Base-by-base conservation (phyloP, 306 rosid species). In the Gynostemma pentaphyllum region DNA sequence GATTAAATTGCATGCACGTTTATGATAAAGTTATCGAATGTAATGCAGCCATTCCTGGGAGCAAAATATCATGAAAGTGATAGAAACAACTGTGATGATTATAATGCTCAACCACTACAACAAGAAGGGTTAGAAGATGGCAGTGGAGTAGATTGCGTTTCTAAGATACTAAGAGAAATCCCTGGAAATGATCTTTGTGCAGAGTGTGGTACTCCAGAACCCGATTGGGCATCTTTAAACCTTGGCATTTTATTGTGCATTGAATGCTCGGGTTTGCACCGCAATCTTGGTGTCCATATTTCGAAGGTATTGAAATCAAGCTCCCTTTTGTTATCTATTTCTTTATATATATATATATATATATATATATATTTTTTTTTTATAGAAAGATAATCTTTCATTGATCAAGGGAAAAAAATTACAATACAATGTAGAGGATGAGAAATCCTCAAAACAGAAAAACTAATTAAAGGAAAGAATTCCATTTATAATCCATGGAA, bases 191-290 rank as follows among this genome's bases (percentile, higher is more conserved):
- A 82, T 78, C 62, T 66, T 21, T 92, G 99, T 81, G 96, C 95
- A 7, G 99, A 92, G 76, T 92, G 96, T 69, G 69, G 87, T 76
- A 70, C 95, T 77, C 74, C 85, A 53, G 88, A 81, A 40, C 99
- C 99, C 32, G 96, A 92, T 69, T 92, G 99, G 99, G 96, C 99
- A 64, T 92, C 99, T 76, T 79, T 92, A 28, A 92, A 92, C 76
- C 96, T 88, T 72, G 99, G 99, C 51, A 75, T 92, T 71, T 81
- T 92, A 62, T 52, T 92, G 26, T 92, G 99, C 74, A 88, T 92
- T 48, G 96, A 92, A 79, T 92, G 99, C 77, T 92, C 96, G 62
- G 99, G 99, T 50, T 90, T 85, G 69, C 99, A 92, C 69, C 81
- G 99, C 65, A 92, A 92, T 78, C 88, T 92, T 69, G 99, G 99